Percentiles rank a stretch among this genome's conserved stretches.
phyloP scores from a whole-genome alignment of 371 early-diverging fungal species.

The Chytridium lagenaria region DNA sequence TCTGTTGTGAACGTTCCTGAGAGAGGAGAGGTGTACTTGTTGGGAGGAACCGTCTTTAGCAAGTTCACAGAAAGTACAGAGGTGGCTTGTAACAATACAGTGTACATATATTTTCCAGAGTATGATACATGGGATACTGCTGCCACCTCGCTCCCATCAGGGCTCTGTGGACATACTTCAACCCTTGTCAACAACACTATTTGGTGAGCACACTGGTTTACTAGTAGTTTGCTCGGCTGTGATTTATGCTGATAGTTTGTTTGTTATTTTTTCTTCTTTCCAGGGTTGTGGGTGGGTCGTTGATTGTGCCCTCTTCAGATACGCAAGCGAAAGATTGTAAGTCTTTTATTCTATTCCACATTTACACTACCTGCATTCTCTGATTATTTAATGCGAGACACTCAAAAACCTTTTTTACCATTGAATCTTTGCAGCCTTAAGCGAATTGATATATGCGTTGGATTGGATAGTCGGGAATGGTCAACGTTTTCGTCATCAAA shows the following conservation, averaged over 20 bases:
- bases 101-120: background rate
- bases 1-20: background rate
- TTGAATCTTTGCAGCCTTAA: no score
- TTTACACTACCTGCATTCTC: background rate
- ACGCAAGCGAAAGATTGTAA: background rate
- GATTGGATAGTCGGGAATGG: no score
- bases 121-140: background rate
- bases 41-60: background rate
- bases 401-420: no score
- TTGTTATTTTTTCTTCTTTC: background rate
- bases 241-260: background rate
- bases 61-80: background rate
- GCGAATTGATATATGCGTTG: no score
- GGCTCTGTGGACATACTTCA: constrained; percentile 2
- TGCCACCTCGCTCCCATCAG: background rate
- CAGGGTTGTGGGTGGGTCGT: background rate
- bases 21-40: background rate
- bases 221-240: background rate
- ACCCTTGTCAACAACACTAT: background rate
- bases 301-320: background rate
- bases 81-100: background rate
- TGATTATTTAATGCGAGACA: no score
- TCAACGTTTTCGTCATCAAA: no score
- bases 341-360: background rate
- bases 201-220: no score